A percentile compares a stretch with the other conserved stretches of the same genome.
phyloP scores from a whole-genome alignment of 345 rosid genomes.

The Syzygium jambos region DNA sequence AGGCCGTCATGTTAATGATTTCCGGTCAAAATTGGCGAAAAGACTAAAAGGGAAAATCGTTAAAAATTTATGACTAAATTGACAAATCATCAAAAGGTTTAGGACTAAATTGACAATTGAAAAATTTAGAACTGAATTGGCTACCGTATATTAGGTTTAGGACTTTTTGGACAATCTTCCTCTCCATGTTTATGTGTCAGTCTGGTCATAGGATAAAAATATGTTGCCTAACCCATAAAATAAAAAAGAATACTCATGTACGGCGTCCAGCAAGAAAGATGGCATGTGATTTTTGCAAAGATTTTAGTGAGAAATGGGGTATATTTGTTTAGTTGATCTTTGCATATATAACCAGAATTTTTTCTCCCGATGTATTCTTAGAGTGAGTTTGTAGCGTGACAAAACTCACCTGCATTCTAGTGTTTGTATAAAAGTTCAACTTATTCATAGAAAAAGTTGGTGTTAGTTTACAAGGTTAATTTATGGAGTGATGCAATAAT shows the following conservation, averaged over 20 bases:
- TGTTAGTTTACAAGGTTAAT: not conserved
- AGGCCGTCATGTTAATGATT: no score
- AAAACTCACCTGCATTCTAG: not conserved
- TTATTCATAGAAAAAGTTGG: not conserved
- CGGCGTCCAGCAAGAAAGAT: not conserved
- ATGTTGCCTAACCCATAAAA: not conserved
- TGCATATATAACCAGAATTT: not conserved
- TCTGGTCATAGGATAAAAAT: not conserved
- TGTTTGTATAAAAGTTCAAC: not conserved
- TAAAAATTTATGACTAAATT: no score
- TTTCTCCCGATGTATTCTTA: not conserved
- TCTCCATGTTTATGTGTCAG: not conserved
- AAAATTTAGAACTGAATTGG: no score
- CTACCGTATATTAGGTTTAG: no score
- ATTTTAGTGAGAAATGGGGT: not conserved
- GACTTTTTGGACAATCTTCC: no score
- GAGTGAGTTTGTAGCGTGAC: not conserved
- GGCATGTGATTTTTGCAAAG: not conserved
- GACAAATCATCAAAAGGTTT: no score
- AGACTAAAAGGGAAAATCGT: no score
- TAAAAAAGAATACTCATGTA: not conserved
- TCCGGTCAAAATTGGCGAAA: no score
- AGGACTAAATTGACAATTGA: no score
- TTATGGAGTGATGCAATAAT: not conserved
- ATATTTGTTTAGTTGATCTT: not conserved